Evolutionary conservation across 345 rosid genomes (phyloP).

Genomic region (Eucalyptus marginata): DNA sequence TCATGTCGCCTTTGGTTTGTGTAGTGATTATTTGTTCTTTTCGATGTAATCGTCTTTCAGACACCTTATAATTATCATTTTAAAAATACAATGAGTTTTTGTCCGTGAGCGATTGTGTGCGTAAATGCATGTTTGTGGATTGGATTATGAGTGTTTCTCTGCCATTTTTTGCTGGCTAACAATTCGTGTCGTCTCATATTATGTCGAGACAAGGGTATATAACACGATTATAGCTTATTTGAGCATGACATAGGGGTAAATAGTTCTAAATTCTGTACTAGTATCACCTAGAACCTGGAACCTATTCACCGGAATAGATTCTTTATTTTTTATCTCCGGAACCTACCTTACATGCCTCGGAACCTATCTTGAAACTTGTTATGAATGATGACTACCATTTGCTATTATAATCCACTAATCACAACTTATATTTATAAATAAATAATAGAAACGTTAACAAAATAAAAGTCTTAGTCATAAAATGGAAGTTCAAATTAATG

Average conservation of each 20-base stretch:
- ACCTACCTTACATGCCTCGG: fast-evolving
- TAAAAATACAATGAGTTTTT: background rate
- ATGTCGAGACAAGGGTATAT: background rate
- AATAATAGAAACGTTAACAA: too few species aligned
- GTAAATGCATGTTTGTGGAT: background rate
- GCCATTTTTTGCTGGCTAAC: background rate
- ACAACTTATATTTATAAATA: too few species aligned
- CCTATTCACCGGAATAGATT: too few species aligned
- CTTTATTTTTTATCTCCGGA: too few species aligned
- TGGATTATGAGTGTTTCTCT: background rate
- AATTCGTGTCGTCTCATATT: background rate
- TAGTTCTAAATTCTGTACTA: fast-evolving
- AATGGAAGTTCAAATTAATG: too few species aligned
- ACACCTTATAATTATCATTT: background rate
- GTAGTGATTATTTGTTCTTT: background rate
- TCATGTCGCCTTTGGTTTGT: background rate
- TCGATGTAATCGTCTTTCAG: background rate
- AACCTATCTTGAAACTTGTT: too few species aligned
- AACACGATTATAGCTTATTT: background rate
- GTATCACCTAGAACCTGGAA: fast-evolving
- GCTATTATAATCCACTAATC: too few species aligned
- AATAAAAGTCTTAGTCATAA: too few species aligned
- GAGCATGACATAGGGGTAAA: too few species aligned
- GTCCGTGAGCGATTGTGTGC: background rate
- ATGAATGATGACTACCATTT: too few species aligned